phyloP scores from a whole-genome alignment of 495 filamentous ascomycete species.

The Penicillium verhagenii region DNA sequence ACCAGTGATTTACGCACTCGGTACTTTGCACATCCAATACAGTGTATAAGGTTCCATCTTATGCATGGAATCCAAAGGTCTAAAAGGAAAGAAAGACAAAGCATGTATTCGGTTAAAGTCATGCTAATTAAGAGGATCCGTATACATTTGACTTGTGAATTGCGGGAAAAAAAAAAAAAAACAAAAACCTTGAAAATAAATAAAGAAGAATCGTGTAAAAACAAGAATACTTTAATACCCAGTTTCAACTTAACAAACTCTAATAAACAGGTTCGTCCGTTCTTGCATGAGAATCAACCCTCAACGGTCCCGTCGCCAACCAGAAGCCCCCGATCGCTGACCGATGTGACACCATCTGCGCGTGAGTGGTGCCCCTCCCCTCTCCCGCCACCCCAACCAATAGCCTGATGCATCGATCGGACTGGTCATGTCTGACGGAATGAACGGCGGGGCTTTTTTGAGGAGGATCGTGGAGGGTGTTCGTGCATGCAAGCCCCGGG shows the following conservation, averaged over 20 bases:
- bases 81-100: too few species aligned
- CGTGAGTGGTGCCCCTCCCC: conserved; percentile 10
- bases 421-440: conserved; percentile 26
- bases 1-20: not conserved
- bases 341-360: conserved; percentile 10
- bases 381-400: conserved; percentile 15
- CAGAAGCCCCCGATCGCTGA: conserved; percentile 12
- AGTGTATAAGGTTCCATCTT: too few species aligned
- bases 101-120: too few species aligned
- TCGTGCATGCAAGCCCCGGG: conserved; percentile 17
- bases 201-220: not conserved
- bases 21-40: too few species aligned
- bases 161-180: too few species aligned
- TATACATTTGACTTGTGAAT: too few species aligned
- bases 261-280: conserved; percentile 24
- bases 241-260: not conserved
- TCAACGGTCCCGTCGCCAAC: conserved; percentile 22
- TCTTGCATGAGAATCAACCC: conserved; percentile 15
- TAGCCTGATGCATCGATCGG: conserved; percentile 12
- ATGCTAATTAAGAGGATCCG: too few species aligned
- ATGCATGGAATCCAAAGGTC: too few species aligned
- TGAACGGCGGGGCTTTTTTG: conserved; percentile 31
- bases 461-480: conserved; percentile 17
- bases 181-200: not conserved
- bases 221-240: not conserved